A percentile compares a stretch with the other conserved stretches of the same genome.
Conservation (phyloP, 2,329 filamentous ascomycete species). For the Penicillium paneum region DNA sequence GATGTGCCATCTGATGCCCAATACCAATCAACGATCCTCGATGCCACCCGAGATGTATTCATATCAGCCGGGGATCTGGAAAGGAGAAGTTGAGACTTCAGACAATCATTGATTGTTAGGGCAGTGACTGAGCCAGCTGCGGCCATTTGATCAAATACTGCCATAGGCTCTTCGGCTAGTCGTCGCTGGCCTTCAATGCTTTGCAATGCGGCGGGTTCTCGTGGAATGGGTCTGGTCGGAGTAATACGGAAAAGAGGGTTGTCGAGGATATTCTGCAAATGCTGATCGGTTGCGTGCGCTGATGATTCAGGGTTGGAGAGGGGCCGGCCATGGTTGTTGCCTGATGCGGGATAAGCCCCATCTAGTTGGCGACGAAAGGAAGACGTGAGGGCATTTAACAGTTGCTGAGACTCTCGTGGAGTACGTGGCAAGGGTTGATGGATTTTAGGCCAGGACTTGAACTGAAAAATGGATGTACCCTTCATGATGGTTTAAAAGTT, state of each 20-base stretch:
- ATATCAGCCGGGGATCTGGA: slow-evolving; percentile 28
- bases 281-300: slow-evolving; percentile 35
- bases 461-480: slow-evolving; percentile 46
- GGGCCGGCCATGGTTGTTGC: slow-evolving; percentile 18
- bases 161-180: slow-evolving; percentile 33
- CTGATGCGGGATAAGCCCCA: slow-evolving; percentile 49
- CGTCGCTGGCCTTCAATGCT: slow-evolving; percentile 18
- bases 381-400: slow-evolving; percentile 59
- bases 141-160: slow-evolving; percentile 38
- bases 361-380: slow-evolving; percentile 65
- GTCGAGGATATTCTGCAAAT: slow-evolving; percentile 39
- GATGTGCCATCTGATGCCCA: slow-evolving; percentile 36
- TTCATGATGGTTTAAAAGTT: slow-evolving; percentile 47
- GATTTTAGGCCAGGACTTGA: slow-evolving; percentile 54
- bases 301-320: slow-evolving; percentile 29
- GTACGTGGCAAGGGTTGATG: slow-evolving; percentile 52
- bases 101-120: slow-evolving; percentile 26
- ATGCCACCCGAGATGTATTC: slow-evolving; percentile 34
- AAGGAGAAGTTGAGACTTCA: slow-evolving; percentile 35
- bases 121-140: slow-evolving; percentile 37
- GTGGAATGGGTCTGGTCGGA: slow-evolving; percentile 25
- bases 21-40: slow-evolving; percentile 40
- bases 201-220: slow-evolving; percentile 11
- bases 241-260: slow-evolving; percentile 43
- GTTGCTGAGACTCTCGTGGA: slow-evolving; percentile 56